Percentiles rank a stretch among this genome's conserved stretches.
These are phyloP conservation scores for Nannizziopsis barbatae DNA, from an alignment of 2,329 filamentous ascomycete genomes.

Conservation along the genomic window DNA sequence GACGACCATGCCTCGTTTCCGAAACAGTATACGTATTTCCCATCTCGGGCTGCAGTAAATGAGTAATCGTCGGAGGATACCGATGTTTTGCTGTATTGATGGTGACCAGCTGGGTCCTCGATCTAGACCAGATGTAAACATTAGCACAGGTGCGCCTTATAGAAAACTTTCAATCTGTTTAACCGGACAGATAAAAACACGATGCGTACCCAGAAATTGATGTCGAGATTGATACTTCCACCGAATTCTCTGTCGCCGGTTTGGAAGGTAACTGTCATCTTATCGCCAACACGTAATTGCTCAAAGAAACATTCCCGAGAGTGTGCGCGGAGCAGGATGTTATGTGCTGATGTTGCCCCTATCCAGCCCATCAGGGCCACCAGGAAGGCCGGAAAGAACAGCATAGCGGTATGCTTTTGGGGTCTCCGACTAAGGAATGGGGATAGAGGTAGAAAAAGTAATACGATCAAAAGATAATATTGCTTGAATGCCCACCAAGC, in stretches of 20 bases:
- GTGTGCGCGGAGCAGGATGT: slow-evolving; percentile 88
- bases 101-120: slow-evolving; percentile 61
- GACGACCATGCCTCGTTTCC: slow-evolving; percentile 98
- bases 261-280: slow-evolving; percentile 98
- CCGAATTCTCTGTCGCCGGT: slow-evolving; percentile 95
- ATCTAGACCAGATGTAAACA: slow-evolving; percentile 43
- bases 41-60: slow-evolving; percentile 74
- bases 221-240: slow-evolving; percentile 82
- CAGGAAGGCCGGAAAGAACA: slow-evolving; percentile 31
- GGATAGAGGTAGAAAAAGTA: neutral
- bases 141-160: neutral
- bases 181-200: slow-evolving; percentile 1
- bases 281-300: slow-evolving; percentile 79
- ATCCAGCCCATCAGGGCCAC: slow-evolving; percentile 46
- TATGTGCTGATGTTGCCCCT: slow-evolving; percentile 65
- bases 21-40: slow-evolving; percentile 94
- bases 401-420: slow-evolving; percentile 26
- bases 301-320: slow-evolving; percentile 98
- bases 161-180: slow-evolving; percentile 1
- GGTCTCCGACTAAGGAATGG: neutral
- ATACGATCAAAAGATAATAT: neutral
- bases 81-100: slow-evolving; percentile 67
- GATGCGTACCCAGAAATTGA: slow-evolving; percentile 89
- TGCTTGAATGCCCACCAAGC: neutral
- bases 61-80: slow-evolving; percentile 87